Evolutionary conservation across 2,329 filamentous ascomycete species (phyloP), one percentile per base, ranked within the genome.

Genomic region (Fusarium siculi): DNA sequence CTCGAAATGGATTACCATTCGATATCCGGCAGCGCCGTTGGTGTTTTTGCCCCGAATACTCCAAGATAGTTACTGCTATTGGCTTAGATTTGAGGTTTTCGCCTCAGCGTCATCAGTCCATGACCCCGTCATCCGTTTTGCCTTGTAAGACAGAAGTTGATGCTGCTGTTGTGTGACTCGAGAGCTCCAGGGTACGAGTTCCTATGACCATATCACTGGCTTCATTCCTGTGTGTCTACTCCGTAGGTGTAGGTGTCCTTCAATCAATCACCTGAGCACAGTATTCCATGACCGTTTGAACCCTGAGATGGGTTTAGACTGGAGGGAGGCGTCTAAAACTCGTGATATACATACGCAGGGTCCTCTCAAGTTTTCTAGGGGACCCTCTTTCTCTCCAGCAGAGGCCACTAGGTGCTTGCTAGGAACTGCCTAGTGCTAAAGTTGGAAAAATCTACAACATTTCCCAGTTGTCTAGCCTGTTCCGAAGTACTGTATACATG

Each of bases 41-140:
- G 12, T 52, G 28, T 15, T 28, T 32, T n/a, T 28, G 25, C 25
- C 23, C 19, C 25, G 12, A 16, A 16, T 14, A 4, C 28, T 11
- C 9, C 9, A 4, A 10, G 14, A 25, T 28, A 21, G 28, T 42
- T 55, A 32, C 37, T 36, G 21, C 36, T 43, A 59, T 54, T 43
- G 37, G 63, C 25, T 32, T 28, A 28, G 44, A 28, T 28, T 47
- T 65, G 44, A 30, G 28, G 25, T 39, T 44, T 55, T n/a, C 58
- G 62, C 18, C 46, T 34, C 52, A 30, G 64, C 67, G 62, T 72
- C 70, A 73, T 72, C 63, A 67, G 67, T 64, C 52, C 11, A 40
- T 19, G 42, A 60, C 32, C 32, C 42, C 72, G 72, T 74, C 72
- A 74, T 74, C 46, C 52, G 59, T 66, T 74, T 60, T 59, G 14